These are phyloP conservation scores for Salix arbutifolia DNA, from an alignment of 345 rosid genomes.

Conservation along the genomic window DNA sequence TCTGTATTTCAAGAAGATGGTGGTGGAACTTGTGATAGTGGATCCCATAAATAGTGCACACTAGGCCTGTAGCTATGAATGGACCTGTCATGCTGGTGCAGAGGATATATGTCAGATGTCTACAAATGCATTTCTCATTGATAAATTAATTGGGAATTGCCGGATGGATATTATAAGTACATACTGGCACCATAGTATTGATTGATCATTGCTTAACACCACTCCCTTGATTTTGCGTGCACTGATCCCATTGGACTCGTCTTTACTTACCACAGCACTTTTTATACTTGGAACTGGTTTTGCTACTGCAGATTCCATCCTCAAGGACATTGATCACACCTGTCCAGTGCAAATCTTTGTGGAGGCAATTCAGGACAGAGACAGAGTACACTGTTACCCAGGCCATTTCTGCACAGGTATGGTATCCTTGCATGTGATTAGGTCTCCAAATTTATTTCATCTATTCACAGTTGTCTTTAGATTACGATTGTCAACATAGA, in stretches of 20 bases:
- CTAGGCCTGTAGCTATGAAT: background rate
- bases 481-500: background rate
- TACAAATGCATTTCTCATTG: background rate
- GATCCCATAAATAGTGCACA: background rate
- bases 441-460: background rate
- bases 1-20: background rate
- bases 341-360: slow-evolving; percentile 89
- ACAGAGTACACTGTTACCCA: slow-evolving; percentile 92
- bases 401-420: slow-evolving; percentile 98
- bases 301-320: slow-evolving; percentile 53
- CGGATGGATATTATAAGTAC: background rate
- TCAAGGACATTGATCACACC: slow-evolving; percentile 90
- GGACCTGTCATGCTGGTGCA: too few relatives aligned
- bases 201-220: background rate
- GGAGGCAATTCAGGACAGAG: slow-evolving; percentile 96
- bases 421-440: slow-evolving; percentile 3
- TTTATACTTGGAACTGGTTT: slow-evolving; percentile 3
- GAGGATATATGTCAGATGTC: background rate
- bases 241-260: background rate
- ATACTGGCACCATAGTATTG: background rate
- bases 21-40: background rate
- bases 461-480: background rate
- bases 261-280: background rate
- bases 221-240: background rate
- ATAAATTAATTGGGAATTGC: background rate